Conservation (phyloP, 345 rosid species). For the Linum usitatissimum region DNA sequence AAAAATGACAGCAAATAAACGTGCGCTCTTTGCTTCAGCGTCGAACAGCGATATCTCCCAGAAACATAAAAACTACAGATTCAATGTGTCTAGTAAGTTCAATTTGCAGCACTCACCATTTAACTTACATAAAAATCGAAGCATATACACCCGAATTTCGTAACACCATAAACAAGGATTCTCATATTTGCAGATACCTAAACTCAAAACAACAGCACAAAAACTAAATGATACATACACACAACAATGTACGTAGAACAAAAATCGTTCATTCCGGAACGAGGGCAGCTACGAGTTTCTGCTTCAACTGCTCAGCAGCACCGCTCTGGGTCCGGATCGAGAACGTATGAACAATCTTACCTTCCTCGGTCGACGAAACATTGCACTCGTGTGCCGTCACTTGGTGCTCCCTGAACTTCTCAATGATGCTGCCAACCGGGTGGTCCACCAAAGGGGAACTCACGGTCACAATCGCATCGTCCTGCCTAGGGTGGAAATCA, state of each 20-base stretch:
- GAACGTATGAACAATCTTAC: conserved; percentile 67
- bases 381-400: conserved; percentile 44
- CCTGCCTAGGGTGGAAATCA: conserved; percentile 62
- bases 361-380: conserved; percentile 47
- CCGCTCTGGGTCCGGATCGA: conserved; percentile 53
- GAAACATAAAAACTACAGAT: too few species aligned
- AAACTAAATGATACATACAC: background rate
- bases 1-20: too few species aligned
- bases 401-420: conserved; percentile 60
- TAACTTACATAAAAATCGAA: too few species aligned
- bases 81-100: too few species aligned
- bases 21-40: too few species aligned
- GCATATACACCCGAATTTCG: too few species aligned
- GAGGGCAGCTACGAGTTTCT: conserved; percentile 50
- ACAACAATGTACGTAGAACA: background rate
- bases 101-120: too few species aligned
- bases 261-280: conserved; percentile 31
- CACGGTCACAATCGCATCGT: conserved; percentile 61
- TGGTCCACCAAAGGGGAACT: conserved; percentile 70
- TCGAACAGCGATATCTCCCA: too few species aligned
- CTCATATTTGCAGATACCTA: too few species aligned
- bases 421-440: conserved; percentile 54
- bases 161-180: too few species aligned
- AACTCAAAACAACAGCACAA: background rate
- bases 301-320: conserved; percentile 72